A percentile compares a stretch with the other conserved stretches of the same genome.
Evolutionary conservation across 1,284 basidiomycete genomes (phyloP).

Genomic region (Hemileia vastatrix): DNA sequence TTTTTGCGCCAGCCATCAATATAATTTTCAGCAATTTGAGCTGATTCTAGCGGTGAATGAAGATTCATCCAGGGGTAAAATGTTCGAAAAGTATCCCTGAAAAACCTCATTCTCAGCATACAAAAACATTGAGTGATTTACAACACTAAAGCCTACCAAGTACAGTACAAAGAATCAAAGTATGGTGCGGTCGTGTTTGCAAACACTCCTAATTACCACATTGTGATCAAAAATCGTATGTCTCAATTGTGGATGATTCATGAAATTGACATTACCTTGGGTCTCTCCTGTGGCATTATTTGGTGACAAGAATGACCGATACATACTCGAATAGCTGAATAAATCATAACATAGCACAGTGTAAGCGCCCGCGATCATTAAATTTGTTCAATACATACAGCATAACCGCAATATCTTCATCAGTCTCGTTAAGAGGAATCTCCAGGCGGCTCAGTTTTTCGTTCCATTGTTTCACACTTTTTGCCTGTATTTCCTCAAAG

Average conservation of each 20-base stretch:
- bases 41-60: conserved; percentile 49
- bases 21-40: conserved; percentile 50
- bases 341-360: not conserved
- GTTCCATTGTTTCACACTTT: conserved; percentile 31
- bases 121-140: not conserved
- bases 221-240: too few species aligned
- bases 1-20: conserved; percentile 52
- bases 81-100: conserved; percentile 50
- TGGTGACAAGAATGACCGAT: conserved; percentile 36
- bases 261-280: too few species aligned
- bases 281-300: conserved; percentile 34
- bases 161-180: conserved; percentile 59
- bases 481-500: conserved; percentile 28
- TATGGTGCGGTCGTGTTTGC: conserved; percentile 54
- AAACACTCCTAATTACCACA: not conserved
- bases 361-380: not conserved
- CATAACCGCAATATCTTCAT: conserved; percentile 26
- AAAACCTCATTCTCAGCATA: not conserved
- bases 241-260: too few species aligned
- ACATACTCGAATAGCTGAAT: conserved; percentile 30
- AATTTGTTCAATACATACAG: not conserved
- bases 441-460: conserved; percentile 34
- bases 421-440: conserved; percentile 27
- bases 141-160: conserved; percentile 42
- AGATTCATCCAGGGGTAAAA: conserved; percentile 50